A percentile compares a stretch with the other conserved stretches of the same genome.
These are phyloP conservation scores for Carex arenaria DNA, from an alignment of 202 grass and related monocot genomes.

Conservation along the genomic window DNA sequence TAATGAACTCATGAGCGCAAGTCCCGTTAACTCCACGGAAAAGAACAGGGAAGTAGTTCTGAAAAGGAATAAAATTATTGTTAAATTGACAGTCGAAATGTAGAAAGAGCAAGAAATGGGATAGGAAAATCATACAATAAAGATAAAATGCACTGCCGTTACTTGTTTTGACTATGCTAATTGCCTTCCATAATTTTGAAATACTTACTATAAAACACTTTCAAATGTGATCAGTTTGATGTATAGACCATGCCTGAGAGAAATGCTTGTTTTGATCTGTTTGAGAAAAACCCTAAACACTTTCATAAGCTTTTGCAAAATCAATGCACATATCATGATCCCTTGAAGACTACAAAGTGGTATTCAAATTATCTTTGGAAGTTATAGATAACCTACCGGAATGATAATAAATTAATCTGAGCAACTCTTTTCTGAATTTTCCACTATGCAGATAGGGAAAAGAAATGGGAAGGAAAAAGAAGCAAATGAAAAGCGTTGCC, in stretches of 20 bases:
- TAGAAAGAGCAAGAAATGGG: neutral
- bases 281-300: no score
- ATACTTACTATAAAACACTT: neutral
- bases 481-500: neutral
- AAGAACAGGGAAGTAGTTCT: constrained; percentile 97
- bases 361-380: neutral
- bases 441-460: neutral
- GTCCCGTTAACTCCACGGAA: constrained; percentile 99
- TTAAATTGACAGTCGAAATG: neutral
- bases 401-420: neutral
- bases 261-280: neutral
- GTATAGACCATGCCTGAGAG: neutral
- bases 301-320: neutral
- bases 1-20: constrained; percentile 91
- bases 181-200: neutral
- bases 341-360: neutral
- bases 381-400: neutral
- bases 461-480: neutral
- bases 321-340: neutral
- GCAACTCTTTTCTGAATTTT: neutral
- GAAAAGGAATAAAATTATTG: constrained; percentile 23
- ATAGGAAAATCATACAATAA: neutral
- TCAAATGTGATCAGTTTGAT: neutral
- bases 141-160: no score
- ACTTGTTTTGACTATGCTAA: neutral